phyloP scores from a whole-genome alignment of 805 yeast species.

The Starmera quercuum region DNA sequence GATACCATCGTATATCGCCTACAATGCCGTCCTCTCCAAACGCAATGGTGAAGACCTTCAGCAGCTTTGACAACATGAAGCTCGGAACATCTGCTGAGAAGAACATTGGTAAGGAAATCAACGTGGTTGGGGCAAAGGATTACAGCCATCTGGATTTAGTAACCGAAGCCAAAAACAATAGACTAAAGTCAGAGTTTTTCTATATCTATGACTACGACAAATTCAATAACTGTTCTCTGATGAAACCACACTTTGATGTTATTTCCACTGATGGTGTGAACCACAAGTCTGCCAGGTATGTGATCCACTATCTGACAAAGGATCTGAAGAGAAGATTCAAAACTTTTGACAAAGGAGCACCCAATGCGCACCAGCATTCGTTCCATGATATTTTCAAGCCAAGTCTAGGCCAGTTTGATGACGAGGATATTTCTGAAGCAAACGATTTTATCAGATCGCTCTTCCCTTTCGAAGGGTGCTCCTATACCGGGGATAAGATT shows the following conservation, averaged over 20 bases:
- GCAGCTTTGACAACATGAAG: slow-evolving; percentile 1
- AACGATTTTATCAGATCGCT: slow-evolving; percentile 20
- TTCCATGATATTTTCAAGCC: slow-evolving; percentile 27
- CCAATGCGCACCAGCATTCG: slow-evolving; percentile 8
- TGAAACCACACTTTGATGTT: slow-evolving; percentile 18
- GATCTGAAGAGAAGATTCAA: slow-evolving; percentile 20
- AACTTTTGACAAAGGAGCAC: slow-evolving; percentile 11
- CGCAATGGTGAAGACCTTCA: too few species aligned
- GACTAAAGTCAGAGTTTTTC: slow-evolving; percentile 21
- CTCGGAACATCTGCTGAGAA: slow-evolving; percentile 19
- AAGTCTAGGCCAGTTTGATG: slow-evolving; percentile 24
- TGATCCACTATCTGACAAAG: slow-evolving; percentile 24
- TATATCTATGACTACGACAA: slow-evolving; percentile 25
- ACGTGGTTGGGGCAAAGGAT: slow-evolving; percentile 14
- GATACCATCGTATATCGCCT: too few species aligned
- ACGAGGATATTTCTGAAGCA: slow-evolving; percentile 20
- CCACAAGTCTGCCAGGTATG: slow-evolving; percentile 26
- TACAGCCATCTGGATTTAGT: slow-evolving; percentile 19
- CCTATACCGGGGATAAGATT: slow-evolving; percentile 23
- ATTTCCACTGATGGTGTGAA: slow-evolving; percentile 15
- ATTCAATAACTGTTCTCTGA: slow-evolving; percentile 20
- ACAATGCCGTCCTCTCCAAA: too few species aligned
- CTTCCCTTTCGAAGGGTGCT: slow-evolving; percentile 31
- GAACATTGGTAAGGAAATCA: slow-evolving; percentile 19
- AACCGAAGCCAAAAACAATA: slow-evolving; percentile 20